phyloP scores from a whole-genome alignment of 768 basidiomycete species.

The Stropharia rugosoannulata region DNA sequence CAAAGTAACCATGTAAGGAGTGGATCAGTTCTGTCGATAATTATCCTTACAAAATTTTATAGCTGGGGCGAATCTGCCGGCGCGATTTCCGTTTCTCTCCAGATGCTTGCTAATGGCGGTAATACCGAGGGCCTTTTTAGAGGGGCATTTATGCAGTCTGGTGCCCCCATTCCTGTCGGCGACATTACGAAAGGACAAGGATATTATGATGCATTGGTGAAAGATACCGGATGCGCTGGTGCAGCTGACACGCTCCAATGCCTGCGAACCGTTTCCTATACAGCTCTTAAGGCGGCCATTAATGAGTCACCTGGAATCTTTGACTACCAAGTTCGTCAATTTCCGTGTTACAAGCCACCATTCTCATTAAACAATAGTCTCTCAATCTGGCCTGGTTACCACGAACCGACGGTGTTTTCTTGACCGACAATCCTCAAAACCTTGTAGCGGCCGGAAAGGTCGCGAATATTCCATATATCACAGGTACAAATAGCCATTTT shows the following conservation, averaged over 20 bases:
- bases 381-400: slow-evolving; percentile 48
- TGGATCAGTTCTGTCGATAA: background rate
- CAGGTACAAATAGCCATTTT: too few relatives aligned
- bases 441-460: slow-evolving; percentile 43
- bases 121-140: slow-evolving; percentile 46
- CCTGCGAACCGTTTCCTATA: slow-evolving; percentile 35
- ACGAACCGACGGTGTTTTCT: slow-evolving; percentile 46
- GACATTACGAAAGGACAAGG: slow-evolving; percentile 41
- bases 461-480: slow-evolving; percentile 49
- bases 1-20: slow-evolving; percentile 55
- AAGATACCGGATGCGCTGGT: slow-evolving; percentile 26
- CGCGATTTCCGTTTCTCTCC: slow-evolving; percentile 50
- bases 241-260: slow-evolving; percentile 39
- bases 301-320: slow-evolving; percentile 38
- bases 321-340: slow-evolving; percentile 32
- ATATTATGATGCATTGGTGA: slow-evolving; percentile 44
- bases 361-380: slow-evolving; percentile 27
- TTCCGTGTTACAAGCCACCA: background rate
- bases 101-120: slow-evolving; percentile 48
- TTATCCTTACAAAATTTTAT: background rate
- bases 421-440: slow-evolving; percentile 42
- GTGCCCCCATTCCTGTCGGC: slow-evolving; percentile 43
- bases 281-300: slow-evolving; percentile 36
- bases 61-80: slow-evolving; percentile 48
- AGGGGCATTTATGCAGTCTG: slow-evolving; percentile 51